A percentile compares a stretch with the other conserved stretches of the same genome.
Conservation (phyloP, 495 filamentous ascomycete species). For the Neurospora intermedia region DNA sequence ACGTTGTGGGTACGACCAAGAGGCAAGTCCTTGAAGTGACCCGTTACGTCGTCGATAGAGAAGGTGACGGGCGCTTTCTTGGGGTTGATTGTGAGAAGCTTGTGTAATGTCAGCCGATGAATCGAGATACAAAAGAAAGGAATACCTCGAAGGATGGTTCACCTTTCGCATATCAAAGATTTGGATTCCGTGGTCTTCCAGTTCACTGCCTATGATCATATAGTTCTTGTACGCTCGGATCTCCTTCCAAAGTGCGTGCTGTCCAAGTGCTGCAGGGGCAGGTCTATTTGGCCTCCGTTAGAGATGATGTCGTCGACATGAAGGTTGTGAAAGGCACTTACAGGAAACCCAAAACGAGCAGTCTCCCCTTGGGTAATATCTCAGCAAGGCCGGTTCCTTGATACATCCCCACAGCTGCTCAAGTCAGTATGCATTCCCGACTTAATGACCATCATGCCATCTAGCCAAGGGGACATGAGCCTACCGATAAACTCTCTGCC, state of each 20-base stretch:
- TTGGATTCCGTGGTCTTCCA: slow-evolving; percentile 38
- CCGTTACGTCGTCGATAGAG: slow-evolving; percentile 24
- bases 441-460: not conserved
- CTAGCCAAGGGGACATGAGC: not conserved
- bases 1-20: slow-evolving; percentile 41
- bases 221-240: slow-evolving; percentile 30
- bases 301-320: not conserved
- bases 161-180: slow-evolving; percentile 42
- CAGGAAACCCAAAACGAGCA: slow-evolving; percentile 41
- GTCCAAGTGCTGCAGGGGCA: not conserved
- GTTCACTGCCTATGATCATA: slow-evolving; percentile 41
- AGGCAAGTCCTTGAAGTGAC: slow-evolving; percentile 31
- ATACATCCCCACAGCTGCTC: not conserved
- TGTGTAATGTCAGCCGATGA: not conserved
- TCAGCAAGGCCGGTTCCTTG: slow-evolving; percentile 36
- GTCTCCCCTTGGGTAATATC: slow-evolving; percentile 30
- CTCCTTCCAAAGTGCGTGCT: slow-evolving; percentile 19
- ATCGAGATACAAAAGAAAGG: not conserved
- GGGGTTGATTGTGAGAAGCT: not conserved
- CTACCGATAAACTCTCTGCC: not conserved
- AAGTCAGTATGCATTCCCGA: not conserved
- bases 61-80: slow-evolving; percentile 16
- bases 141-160: not conserved
- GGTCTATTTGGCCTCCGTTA: not conserved
- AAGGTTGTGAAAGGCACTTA: not conserved